Evolutionary conservation across 2,329 filamentous ascomycete genomes (phyloP), one percentile per base, ranked within the genome.

Genomic region (Pestalotiopsis sp.): DNA sequence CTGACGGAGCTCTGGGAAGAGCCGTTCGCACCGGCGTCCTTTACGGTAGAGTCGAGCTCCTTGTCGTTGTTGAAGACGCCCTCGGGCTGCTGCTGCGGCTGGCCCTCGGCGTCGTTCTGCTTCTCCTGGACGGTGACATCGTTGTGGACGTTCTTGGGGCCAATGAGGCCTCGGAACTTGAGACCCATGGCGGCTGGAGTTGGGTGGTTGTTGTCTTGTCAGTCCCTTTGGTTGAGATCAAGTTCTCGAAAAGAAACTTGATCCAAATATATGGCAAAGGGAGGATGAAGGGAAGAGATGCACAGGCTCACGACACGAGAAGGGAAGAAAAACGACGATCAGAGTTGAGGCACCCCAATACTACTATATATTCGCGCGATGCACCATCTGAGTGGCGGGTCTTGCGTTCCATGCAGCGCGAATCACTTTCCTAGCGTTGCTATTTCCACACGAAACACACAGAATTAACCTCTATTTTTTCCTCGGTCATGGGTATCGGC

Each of bases 111-210:
- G 25, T 68, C 67, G 25, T 61, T 31, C 20, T 58, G 61, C 61
- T 69, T 68, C 25, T 69, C 66, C 25, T 49, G 20, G 20, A 61
- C 36, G 20, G 59, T 66, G 41, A 61, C 6, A 20, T 27, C 60
- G 20, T 56, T 52, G 66, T 20, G 39, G 20, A 38, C 17, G 52
- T 31, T 64, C n/a, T 67, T 66, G 66, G 63, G 67, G 31, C 67
- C 67, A 14, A 68, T 39, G n/a, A 68, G 62, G 67, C 67, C 67
- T 17, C 67, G 49, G 63, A 68, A 68, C 39, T 68, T 68, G 31
- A 66, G 56, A 52, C 23, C 63, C 67, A 68, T 68, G 45, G 52
- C 56, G 52, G 52, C 31, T 25, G 31, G 25, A 56, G 20, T 13
- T 25, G 12, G 20, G 59, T 36, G 58, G 31, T 27, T 38, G 25